These are phyloP conservation scores for Baeospora myosura DNA, from an alignment of 1,284 basidiomycete genomes.

Conservation along the genomic window DNA sequence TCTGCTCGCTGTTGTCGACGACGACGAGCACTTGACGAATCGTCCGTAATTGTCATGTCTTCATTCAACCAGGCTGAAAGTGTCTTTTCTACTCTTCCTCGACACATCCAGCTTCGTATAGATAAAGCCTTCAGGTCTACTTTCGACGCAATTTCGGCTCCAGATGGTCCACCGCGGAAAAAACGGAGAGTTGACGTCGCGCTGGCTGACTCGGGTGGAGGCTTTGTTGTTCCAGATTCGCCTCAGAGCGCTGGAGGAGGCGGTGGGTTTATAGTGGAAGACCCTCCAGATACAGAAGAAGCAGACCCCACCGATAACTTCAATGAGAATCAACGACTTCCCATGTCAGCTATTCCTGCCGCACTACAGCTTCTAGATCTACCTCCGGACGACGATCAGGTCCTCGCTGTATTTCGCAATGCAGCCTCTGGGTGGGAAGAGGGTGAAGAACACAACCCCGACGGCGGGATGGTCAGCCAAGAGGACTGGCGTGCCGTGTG, in stretches of 20 bases:
- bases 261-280: conserved; percentile 6
- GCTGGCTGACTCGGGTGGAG: conserved; percentile 3
- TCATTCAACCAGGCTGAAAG: too few species aligned
- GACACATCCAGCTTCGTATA: conserved; percentile 9
- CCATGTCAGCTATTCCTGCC: conserved; percentile 49
- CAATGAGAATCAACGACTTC: conserved; percentile 28
- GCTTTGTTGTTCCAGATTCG: conserved; percentile 3
- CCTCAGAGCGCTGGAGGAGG: conserved; percentile 1
- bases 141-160: neutral
- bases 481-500: conserved; percentile 73
- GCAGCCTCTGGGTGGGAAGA: conserved; percentile 62
- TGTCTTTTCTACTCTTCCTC: conserved; percentile 7
- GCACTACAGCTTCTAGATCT: conserved; percentile 60
- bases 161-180: conserved; percentile 1
- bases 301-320: neutral
- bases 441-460: conserved; percentile 11
- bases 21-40: too few species aligned
- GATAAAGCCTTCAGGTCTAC: conserved; percentile 8
- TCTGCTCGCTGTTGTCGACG: too few species aligned
- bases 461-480: conserved; percentile 33
- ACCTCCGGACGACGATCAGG: conserved; percentile 57
- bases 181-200: neutral
- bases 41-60: too few species aligned
- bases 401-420: conserved; percentile 61
- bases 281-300: neutral